phyloP scores from a whole-genome alignment of 2,329 filamentous ascomycete species.

The Huntiella bhutanensis region DNA sequence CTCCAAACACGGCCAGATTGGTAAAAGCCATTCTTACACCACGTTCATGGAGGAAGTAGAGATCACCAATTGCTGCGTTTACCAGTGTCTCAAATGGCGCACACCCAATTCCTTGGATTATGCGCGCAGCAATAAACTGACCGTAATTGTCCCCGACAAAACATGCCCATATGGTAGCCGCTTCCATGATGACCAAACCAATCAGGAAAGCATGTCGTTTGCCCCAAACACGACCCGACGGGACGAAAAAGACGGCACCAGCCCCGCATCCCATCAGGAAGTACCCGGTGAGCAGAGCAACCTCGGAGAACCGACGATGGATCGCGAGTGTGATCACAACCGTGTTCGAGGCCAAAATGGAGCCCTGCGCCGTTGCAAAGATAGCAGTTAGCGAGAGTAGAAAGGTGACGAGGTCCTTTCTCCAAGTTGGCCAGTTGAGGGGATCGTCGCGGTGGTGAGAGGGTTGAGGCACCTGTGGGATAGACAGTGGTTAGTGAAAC shows the following conservation, averaged over 20 bases:
- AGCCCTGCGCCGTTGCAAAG: slow-evolving; percentile 66
- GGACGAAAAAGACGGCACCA: slow-evolving; percentile 69
- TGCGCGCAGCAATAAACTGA: slow-evolving; percentile 56
- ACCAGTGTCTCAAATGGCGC: slow-evolving; percentile 82
- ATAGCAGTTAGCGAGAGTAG: slow-evolving; percentile 65
- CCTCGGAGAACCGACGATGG: slow-evolving; percentile 45
- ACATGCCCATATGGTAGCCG: slow-evolving; percentile 62
- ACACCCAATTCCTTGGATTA: slow-evolving; percentile 71
- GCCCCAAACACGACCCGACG: slow-evolving; percentile 76
- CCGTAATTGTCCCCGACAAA: slow-evolving; percentile 46
- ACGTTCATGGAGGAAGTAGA: slow-evolving; percentile 75
- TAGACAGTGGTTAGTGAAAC: neutral
- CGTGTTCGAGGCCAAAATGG: slow-evolving; percentile 77
- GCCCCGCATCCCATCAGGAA: slow-evolving; percentile 69
- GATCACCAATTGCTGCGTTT: slow-evolving; percentile 72
- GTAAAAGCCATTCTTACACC: slow-evolving; percentile 74
- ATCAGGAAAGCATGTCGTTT: slow-evolving; percentile 77
- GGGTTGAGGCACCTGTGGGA: slow-evolving; percentile 49
- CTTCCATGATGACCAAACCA: slow-evolving; percentile 54
- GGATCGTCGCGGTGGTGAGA: slow-evolving; percentile 84
- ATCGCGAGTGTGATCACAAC: slow-evolving; percentile 56
- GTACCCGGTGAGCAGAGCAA: slow-evolving; percentile 72
- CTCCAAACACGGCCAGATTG: slow-evolving; percentile 37
- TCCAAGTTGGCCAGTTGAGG: slow-evolving; percentile 69
- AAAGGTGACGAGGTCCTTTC: slow-evolving; percentile 60